These are phyloP conservation scores for Pleurotus tuoliensis DNA, from an alignment of 768 basidiomycete species.

Conservation along the genomic window DNA sequence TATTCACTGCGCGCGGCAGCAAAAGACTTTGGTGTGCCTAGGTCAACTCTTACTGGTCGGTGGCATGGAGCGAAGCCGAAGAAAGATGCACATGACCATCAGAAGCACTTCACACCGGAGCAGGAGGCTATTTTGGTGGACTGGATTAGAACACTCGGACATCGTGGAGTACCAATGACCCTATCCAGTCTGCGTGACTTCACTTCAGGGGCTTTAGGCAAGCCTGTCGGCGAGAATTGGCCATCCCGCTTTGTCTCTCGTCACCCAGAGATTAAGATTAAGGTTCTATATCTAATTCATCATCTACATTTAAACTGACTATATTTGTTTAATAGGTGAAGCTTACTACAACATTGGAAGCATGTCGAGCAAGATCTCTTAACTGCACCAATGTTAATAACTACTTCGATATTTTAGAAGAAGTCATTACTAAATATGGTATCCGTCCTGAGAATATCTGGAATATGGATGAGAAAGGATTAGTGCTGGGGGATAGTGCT, in stretches of 20 bases:
- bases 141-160: background rate
- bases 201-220: background rate
- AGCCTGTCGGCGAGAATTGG: slow-evolving; percentile 1
- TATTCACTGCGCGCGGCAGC: background rate
- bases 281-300: background rate
- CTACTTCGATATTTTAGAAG: slow-evolving; percentile 20
- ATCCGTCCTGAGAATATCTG: slow-evolving; percentile 25
- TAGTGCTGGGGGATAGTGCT: slow-evolving; percentile 19
- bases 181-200: background rate
- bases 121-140: background rate
- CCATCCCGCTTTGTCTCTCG: background rate
- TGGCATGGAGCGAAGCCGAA: background rate
- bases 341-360: slow-evolving; percentile 11
- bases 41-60: background rate
- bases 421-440: slow-evolving; percentile 17
- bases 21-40: background rate
- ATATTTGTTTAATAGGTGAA: slow-evolving; percentile 9
- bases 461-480: slow-evolving; percentile 30
- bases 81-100: background rate
- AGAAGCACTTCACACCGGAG: background rate
- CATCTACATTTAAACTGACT: background rate
- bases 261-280: slow-evolving; percentile 5
- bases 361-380: slow-evolving; percentile 23
- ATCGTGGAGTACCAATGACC: background rate
- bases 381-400: slow-evolving; percentile 23